These are phyloP conservation scores for Articulospora tetracladia DNA, from an alignment of 495 filamentous ascomycete genomes.

Conservation along the genomic window DNA sequence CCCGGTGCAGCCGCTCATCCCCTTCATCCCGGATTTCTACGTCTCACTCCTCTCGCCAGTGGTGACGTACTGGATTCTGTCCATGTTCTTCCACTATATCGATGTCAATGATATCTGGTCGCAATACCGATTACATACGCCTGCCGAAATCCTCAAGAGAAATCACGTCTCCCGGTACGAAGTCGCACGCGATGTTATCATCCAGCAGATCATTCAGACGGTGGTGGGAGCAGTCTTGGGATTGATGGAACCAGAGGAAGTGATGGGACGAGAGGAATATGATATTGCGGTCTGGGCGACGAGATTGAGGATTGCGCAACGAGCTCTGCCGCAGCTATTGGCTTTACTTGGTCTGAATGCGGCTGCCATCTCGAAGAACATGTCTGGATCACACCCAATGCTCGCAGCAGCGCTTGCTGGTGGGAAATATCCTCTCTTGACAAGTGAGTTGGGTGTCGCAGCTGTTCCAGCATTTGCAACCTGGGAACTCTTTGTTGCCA, in stretches of 20 bases:
- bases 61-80: constrained; percentile 82
- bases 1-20: constrained; percentile 64
- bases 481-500: constrained; percentile 75
- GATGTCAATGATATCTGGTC: constrained; percentile 79
- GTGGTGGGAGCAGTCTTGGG: constrained; percentile 56
- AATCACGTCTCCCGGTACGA: constrained; percentile 82
- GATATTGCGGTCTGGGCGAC: constrained; percentile 81
- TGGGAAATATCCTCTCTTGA: constrained; percentile 64
- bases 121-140: constrained; percentile 87
- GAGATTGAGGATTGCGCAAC: constrained; percentile 66
- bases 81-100: constrained; percentile 81
- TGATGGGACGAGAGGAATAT: constrained; percentile 71
- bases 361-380: constrained; percentile 48
- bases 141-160: constrained; percentile 77
- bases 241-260: constrained; percentile 60
- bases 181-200: constrained; percentile 78
- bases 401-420: constrained; percentile 67
- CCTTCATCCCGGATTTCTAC: constrained; percentile 77
- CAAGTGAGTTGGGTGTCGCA: constrained; percentile 38
- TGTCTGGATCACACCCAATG: constrained; percentile 53
- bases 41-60: constrained; percentile 72
- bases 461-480: constrained; percentile 52
- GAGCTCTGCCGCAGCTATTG: constrained; percentile 58
- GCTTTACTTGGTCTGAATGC: constrained; percentile 55
- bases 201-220: constrained; percentile 88